Evolutionary conservation across 2,329 filamentous ascomycete species (phyloP).

Genomic region (Epichloe brachyelytri): DNA sequence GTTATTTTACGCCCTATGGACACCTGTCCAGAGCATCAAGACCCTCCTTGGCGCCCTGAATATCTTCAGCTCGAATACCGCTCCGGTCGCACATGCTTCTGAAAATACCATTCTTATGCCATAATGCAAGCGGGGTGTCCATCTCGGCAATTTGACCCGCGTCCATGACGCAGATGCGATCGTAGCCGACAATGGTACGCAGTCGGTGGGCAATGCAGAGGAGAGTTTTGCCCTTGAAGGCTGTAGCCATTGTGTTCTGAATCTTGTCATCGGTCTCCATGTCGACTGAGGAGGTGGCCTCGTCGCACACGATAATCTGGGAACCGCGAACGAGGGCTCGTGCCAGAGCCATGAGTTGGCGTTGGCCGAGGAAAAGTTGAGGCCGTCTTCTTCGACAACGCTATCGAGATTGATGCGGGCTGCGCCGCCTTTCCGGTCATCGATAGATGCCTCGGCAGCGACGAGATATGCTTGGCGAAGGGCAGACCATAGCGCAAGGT

Average conservation of each 20-base stretch:
- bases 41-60: slow-evolving; percentile 29
- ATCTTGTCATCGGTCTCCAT: slow-evolving; percentile 97
- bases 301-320: slow-evolving; percentile 93
- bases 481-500: slow-evolving; percentile 66
- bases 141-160: slow-evolving; percentile 77
- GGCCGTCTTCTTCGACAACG: slow-evolving; percentile 79
- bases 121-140: slow-evolving; percentile 62
- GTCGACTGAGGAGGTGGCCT: slow-evolving; percentile 85
- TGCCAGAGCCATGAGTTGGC: slow-evolving; percentile 89
- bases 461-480: slow-evolving; percentile 67
- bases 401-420: slow-evolving; percentile 69
- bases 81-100: slow-evolving; percentile 80
- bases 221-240: slow-evolving; percentile 76
- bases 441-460: slow-evolving; percentile 45
- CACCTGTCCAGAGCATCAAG: slow-evolving; percentile 11
- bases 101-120: slow-evolving; percentile 66
- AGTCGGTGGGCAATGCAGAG: slow-evolving; percentile 87
- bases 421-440: slow-evolving; percentile 62
- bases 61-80: slow-evolving; percentile 53
- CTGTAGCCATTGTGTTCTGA: slow-evolving; percentile 72
- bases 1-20: background rate
- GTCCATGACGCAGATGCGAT: slow-evolving; percentile 96
- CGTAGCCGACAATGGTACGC: slow-evolving; percentile 86
- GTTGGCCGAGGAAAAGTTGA: slow-evolving; percentile 95
- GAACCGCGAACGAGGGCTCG: slow-evolving; percentile 77